These are phyloP conservation scores for Madurella fahalii DNA, from an alignment of 2,329 filamentous ascomycete species.

Conservation along the genomic window DNA sequence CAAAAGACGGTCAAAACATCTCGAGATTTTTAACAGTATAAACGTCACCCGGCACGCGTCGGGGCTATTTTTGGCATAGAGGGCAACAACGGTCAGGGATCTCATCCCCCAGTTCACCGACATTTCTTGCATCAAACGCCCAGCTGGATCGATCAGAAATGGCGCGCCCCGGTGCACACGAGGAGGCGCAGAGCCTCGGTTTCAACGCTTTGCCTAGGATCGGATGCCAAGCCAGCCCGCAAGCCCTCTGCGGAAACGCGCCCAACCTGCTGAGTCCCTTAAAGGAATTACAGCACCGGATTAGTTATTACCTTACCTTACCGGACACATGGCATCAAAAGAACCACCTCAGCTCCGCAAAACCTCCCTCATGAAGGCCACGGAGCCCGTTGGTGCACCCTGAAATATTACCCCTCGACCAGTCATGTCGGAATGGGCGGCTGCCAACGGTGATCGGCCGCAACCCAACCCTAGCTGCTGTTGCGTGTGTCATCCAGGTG, in stretches of 20 bases:
- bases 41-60: too few relatives aligned
- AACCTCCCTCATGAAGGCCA: too few relatives aligned
- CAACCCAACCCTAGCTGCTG: neutral
- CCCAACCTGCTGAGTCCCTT: too few relatives aligned
- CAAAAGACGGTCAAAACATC: neutral
- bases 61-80: neutral
- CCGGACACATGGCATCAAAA: neutral
- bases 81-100: neutral
- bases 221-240: slow-evolving; percentile 7
- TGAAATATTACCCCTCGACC: too few relatives aligned
- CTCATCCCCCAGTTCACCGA: slow-evolving; percentile 4
- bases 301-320: too few relatives aligned
- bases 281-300: too few relatives aligned
- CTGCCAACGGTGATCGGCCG: neutral
- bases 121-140: slow-evolving; percentile 8
- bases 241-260: too few relatives aligned
- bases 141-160: slow-evolving; percentile 5
- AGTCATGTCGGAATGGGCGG: neutral
- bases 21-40: neutral
- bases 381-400: too few relatives aligned
- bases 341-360: too few relatives aligned
- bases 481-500: neutral
- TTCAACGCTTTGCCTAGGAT: slow-evolving; percentile 8
- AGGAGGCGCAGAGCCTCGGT: slow-evolving; percentile 15
- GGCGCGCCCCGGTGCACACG: neutral